Conservation (phyloP, 768 basidiomycete genomes). For the Artomyces pyxidatus region DNA sequence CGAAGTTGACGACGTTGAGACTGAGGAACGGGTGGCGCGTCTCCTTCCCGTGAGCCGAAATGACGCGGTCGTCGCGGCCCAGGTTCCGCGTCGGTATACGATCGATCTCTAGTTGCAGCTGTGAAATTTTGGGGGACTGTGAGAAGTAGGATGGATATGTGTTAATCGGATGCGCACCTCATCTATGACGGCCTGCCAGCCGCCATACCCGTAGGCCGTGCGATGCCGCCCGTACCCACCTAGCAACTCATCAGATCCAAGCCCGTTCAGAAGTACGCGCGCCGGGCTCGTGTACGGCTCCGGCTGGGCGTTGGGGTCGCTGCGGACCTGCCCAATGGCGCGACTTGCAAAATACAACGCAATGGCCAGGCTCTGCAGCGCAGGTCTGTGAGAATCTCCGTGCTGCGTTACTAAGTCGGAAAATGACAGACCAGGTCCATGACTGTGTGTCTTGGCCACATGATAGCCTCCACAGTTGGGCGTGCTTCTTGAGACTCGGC, state of each 20-base stretch:
- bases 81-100: slow-evolving; percentile 86
- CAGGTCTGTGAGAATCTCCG: neutral
- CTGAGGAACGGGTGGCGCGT: slow-evolving; percentile 88
- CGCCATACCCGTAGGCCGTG: slow-evolving; percentile 53
- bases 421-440: slow-evolving; percentile 74
- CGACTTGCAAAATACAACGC: slow-evolving; percentile 92
- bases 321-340: slow-evolving; percentile 55
- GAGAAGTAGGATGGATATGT: too few species aligned
- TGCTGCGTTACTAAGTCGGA: neutral
- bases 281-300: slow-evolving; percentile 63
- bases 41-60: slow-evolving; percentile 89
- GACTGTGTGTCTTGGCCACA: slow-evolving; percentile 75
- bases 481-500: slow-evolving; percentile 62
- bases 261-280: slow-evolving; percentile 77
- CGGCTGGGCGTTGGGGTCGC: slow-evolving; percentile 26
- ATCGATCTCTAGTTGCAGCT: slow-evolving; percentile 87
- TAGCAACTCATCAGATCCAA: slow-evolving; percentile 92
- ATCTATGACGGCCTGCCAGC: slow-evolving; percentile 71
- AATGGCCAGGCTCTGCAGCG: slow-evolving; percentile 71
- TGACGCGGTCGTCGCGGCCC: slow-evolving; percentile 89
- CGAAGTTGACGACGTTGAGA: slow-evolving; percentile 65
- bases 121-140: too few species aligned
- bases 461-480: slow-evolving; percentile 51
- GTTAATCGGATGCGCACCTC: slow-evolving; percentile 44
- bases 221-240: slow-evolving; percentile 92